A percentile compares a stretch with the other conserved stretches of the same genome.
phyloP scores from a whole-genome alignment of 371 early-diverging fungal species.

The Rhizopus arrhizus region DNA sequence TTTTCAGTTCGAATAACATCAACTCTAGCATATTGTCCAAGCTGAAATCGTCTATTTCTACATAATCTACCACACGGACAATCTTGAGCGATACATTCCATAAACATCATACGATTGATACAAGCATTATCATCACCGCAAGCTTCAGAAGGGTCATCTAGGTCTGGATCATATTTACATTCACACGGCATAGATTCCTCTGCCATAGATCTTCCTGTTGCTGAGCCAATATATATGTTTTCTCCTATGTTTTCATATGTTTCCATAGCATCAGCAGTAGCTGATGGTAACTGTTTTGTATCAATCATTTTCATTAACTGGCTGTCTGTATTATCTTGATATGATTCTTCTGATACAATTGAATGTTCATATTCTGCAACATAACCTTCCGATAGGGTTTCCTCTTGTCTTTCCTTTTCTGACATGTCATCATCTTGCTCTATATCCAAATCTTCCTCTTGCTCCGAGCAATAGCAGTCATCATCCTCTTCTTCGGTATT shows the following conservation, averaged over 20 bases:
- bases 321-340: neutral
- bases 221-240: conserved; percentile 70
- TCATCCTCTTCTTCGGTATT: conserved; percentile 5
- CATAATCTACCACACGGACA: conserved; percentile 90
- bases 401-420: conserved; percentile 2
- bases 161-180: conserved; percentile 69
- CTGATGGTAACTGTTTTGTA: conserved; percentile 30
- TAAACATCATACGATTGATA: conserved; percentile 86
- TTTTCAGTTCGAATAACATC: conserved; percentile 82
- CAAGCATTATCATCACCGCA: conserved; percentile 85
- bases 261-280: conserved; percentile 50
- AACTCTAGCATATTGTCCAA: conserved; percentile 76
- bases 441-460: conserved; percentile 7
- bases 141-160: conserved; percentile 53
- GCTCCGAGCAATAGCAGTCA: neutral
- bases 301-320: neutral
- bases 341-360: neutral
- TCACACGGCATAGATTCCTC: conserved; percentile 78
- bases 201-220: conserved; percentile 67
- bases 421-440: conserved; percentile 1
- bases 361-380: neutral
- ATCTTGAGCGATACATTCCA: conserved; percentile 86
- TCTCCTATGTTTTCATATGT: conserved; percentile 60
- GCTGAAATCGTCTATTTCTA: conserved; percentile 86
- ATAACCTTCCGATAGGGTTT: neutral